Conservation (phyloP, 2,329 filamentous ascomycete species). For the Conoideocrella luteorostrata region DNA sequence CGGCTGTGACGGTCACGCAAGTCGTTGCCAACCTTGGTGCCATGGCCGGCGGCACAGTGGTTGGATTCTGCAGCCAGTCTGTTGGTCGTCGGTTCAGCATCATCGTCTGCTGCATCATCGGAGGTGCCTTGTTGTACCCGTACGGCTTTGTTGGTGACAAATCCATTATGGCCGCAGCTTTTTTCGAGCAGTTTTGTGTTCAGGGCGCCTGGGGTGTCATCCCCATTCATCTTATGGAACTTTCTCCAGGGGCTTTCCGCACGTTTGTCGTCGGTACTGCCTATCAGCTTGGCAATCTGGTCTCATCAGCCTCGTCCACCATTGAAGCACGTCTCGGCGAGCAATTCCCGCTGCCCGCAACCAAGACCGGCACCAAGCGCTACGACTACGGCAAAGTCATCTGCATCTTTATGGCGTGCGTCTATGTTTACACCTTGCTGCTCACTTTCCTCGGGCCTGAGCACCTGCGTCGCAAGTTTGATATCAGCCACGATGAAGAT, state of each 20-base stretch:
- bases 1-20: constrained; percentile 62
- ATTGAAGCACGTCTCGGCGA: constrained; percentile 73
- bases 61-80: constrained; percentile 63
- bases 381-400: constrained; percentile 80
- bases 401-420: constrained; percentile 85
- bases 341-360: constrained; percentile 61
- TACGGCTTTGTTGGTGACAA: constrained; percentile 64
- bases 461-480: constrained; percentile 44
- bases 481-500: constrained; percentile 42
- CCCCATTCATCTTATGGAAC: constrained; percentile 73
- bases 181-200: constrained; percentile 77
- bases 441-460: constrained; percentile 59
- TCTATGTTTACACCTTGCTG: constrained; percentile 58
- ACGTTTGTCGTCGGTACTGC: constrained; percentile 69
- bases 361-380: constrained; percentile 39
- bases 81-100: constrained; percentile 65
- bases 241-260: constrained; percentile 64
- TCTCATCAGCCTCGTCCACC: constrained; percentile 61
- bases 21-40: constrained; percentile 68
- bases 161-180: constrained; percentile 69
- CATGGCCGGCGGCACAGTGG: constrained; percentile 58
- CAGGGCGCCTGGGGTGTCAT: constrained; percentile 72
- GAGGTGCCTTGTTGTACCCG: constrained; percentile 75
- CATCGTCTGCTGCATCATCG: constrained; percentile 55
- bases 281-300: constrained; percentile 74